Conservation (phyloP, 306 rosid species). For the Nissolia schottii region DNA sequence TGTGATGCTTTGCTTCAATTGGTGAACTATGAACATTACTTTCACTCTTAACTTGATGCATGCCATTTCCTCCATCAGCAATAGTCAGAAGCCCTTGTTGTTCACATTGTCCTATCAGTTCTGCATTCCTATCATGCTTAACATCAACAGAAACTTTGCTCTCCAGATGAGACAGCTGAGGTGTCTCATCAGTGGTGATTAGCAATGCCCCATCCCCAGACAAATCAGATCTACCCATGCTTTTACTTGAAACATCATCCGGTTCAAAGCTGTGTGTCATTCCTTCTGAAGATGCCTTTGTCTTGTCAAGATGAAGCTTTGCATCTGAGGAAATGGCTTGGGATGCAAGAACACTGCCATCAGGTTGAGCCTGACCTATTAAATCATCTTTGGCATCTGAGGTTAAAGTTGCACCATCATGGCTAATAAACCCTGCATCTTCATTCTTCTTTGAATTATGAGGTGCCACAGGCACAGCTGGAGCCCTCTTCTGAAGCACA, state of each 20-base stretch:
- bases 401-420: constrained; percentile 32
- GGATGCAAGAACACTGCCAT: constrained; percentile 25
- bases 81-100: constrained; percentile 22
- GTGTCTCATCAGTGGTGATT: constrained; percentile 22
- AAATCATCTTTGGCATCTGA: constrained; percentile 35
- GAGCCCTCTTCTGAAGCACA: constrained; percentile 59
- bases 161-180: constrained; percentile 40
- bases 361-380: constrained; percentile 31
- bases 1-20: constrained; percentile 28
- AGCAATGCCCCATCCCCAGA: constrained; percentile 31
- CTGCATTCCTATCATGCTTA: constrained; percentile 21
- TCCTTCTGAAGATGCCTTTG: constrained; percentile 33
- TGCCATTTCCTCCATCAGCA: constrained; percentile 31
- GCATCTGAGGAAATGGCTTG: constrained; percentile 28
- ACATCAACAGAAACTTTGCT: constrained; percentile 17
- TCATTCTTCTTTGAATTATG: constrained; percentile 32
- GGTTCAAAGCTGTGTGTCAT: constrained; percentile 18
- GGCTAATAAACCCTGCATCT: constrained; percentile 28
- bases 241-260: constrained; percentile 19
- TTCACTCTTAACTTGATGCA: constrained; percentile 14
- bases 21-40: background rate
- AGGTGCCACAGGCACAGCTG: constrained; percentile 29
- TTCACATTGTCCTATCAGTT: constrained; percentile 26
- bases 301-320: constrained; percentile 42
- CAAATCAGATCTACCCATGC: constrained; percentile 29